A percentile compares a stretch with the other conserved stretches of the same genome.
Evolutionary conservation across 306 rosid genomes (phyloP).

Genomic region (Cucumis melo): DNA sequence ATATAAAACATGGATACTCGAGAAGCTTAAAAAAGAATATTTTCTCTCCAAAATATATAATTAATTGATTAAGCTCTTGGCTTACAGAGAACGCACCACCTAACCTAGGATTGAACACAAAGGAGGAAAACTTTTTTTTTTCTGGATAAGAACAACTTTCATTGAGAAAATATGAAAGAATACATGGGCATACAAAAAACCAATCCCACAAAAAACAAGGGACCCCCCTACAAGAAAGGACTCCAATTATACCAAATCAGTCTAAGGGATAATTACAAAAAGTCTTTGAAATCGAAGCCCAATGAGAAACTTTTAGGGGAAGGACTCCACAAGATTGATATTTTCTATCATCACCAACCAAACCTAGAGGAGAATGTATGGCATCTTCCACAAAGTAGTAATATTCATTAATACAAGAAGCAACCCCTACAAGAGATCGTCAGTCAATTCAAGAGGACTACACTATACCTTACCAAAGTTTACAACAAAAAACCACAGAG

Average conservation of each 20-base stretch:
- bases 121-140: not conserved
- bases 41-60: not conserved
- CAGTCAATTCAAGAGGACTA: not conserved
- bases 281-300: too few species aligned
- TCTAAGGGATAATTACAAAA: too few species aligned
- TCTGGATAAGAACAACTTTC: too few species aligned
- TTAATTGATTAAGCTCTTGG: not conserved
- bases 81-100: not conserved
- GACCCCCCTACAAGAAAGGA: too few species aligned
- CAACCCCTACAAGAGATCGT: not conserved
- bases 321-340: not conserved
- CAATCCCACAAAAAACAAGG: too few species aligned
- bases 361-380: not conserved
- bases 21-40: not conserved
- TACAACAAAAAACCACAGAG: too few species aligned
- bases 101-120: not conserved
- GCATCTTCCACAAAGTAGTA: not conserved
- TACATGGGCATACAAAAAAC: too few species aligned
- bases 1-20: not conserved
- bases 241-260: too few species aligned
- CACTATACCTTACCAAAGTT: not conserved
- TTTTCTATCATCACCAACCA: not conserved
- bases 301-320: too few species aligned
- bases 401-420: not conserved
- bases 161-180: too few species aligned